phyloP scores from a whole-genome alignment of 2,329 filamentous ascomycete species.

The Penicillium sp. region DNA sequence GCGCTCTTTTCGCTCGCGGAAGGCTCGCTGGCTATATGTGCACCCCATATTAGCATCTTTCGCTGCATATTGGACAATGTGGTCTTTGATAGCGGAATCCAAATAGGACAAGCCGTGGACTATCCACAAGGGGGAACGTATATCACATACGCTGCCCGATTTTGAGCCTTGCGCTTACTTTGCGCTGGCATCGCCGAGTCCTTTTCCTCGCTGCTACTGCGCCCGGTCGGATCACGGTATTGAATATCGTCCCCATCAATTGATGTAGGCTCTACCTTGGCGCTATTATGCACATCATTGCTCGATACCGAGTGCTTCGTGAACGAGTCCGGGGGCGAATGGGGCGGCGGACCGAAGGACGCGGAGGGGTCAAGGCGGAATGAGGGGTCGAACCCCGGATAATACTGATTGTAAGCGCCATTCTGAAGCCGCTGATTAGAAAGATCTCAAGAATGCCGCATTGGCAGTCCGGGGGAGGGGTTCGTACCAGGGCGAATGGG shows the following conservation, averaged over 20 bases:
- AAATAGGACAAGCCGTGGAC: background rate
- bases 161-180: conserved; percentile 71
- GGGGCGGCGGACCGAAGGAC: conserved; percentile 41
- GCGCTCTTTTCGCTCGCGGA: conserved; percentile 92
- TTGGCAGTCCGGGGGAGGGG: background rate
- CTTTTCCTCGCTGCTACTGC: conserved; percentile 62
- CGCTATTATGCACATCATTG: conserved; percentile 33
- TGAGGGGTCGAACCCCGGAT: conserved; percentile 47
- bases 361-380: conserved; percentile 42
- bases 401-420: conserved; percentile 43
- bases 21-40: conserved; percentile 79
- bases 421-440: conserved; percentile 34
- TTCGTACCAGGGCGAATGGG: conserved; percentile 40
- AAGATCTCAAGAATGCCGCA: background rate
- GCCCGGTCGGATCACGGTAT: conserved; percentile 37
- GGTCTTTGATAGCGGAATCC: too few relatives aligned
- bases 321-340: conserved; percentile 46
- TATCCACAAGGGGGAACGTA: background rate
- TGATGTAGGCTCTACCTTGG: conserved; percentile 35
- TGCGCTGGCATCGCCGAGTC: conserved; percentile 60
- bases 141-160: conserved; percentile 70
- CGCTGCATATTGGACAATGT: too few relatives aligned
- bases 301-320: conserved; percentile 42
- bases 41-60: conserved; percentile 7
- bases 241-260: conserved; percentile 40